These are phyloP conservation scores for Gaultheria prostrata DNA, from an alignment of 148 eudicot species.

Conservation along the genomic window DNA sequence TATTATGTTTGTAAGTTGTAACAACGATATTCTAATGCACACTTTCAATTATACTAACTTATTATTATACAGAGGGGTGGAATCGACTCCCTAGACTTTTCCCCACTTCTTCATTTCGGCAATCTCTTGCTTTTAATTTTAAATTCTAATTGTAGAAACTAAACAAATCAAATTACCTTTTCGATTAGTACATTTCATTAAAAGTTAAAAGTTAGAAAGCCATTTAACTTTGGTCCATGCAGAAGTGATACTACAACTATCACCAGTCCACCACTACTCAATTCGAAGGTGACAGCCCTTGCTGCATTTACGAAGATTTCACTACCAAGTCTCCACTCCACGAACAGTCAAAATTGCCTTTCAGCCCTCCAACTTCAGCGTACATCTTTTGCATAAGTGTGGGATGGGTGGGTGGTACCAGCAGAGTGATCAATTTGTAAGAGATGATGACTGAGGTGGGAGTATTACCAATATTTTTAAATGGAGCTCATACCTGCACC, in stretches of 20 bases:
- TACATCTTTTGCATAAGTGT: neutral
- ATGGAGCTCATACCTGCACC: conserved; percentile 33
- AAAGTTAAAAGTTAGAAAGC: neutral
- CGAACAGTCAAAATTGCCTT: neutral
- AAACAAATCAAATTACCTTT: neutral
- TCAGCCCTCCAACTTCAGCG: neutral
- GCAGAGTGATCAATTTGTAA: neutral
- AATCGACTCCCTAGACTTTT: neutral
- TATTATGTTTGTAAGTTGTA: neutral
- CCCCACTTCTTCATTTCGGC: neutral
- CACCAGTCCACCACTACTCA: neutral
- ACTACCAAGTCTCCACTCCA: neutral
- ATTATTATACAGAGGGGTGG: neutral
- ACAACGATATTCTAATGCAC: neutral
- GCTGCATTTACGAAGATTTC: too few species aligned
- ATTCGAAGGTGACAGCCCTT: too few species aligned
- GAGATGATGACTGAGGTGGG: conserved; percentile 7
- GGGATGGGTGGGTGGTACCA: neutral
- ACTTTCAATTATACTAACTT: neutral
- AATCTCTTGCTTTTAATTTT: neutral
- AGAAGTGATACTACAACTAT: neutral
- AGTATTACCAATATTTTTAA: neutral
- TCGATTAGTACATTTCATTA: neutral
- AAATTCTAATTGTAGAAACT: neutral
- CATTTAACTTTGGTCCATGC: neutral